phyloP scores from a whole-genome alignment of 2,329 filamentous ascomycete genomes.

The Curvularia eragrostidis region DNA sequence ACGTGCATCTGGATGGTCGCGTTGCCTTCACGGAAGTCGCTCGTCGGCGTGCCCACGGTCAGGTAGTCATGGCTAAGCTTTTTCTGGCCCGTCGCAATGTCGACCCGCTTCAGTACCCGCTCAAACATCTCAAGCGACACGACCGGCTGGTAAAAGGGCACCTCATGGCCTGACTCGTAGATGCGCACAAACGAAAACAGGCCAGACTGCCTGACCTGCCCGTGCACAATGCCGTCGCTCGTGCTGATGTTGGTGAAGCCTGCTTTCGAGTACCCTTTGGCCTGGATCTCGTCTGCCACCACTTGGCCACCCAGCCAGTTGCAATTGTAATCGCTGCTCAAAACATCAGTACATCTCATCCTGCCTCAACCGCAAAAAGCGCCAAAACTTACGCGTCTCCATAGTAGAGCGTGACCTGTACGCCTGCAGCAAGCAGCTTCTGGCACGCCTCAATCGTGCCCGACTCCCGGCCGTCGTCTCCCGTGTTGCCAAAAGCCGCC shows the following conservation, averaged over 20 bases:
- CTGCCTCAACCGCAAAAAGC: not conserved
- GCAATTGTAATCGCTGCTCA: constrained; percentile 53
- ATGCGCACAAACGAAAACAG: constrained; percentile 60
- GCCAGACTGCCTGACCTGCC: constrained; percentile 60
- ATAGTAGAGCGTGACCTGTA: constrained; percentile 54
- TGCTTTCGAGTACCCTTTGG: constrained; percentile 52
- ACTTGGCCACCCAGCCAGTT: constrained; percentile 57
- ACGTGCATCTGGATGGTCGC: constrained; percentile 55
- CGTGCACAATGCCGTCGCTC: constrained; percentile 57
- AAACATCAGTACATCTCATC: not conserved
- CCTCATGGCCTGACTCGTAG: constrained; percentile 59
- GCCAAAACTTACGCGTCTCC: constrained; percentile 54
- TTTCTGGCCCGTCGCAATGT: constrained; percentile 58
- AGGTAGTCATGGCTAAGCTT: constrained; percentile 37
- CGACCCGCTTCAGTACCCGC: constrained; percentile 56
- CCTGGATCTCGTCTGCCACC: constrained; percentile 50
- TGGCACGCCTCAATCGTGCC: constrained; percentile 52
- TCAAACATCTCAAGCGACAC: constrained; percentile 59
- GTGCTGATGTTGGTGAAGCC: constrained; percentile 58
- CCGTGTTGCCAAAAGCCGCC: constrained; percentile 57
- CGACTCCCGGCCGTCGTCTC: constrained; percentile 58
- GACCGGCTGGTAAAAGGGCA: constrained; percentile 63
- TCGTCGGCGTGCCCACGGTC: constrained; percentile 46
- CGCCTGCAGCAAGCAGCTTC: constrained; percentile 49
- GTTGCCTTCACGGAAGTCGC: constrained; percentile 54